Base-by-base conservation (phyloP, 164 flowering plant genomes). In the Vitis cinerea region DNA sequence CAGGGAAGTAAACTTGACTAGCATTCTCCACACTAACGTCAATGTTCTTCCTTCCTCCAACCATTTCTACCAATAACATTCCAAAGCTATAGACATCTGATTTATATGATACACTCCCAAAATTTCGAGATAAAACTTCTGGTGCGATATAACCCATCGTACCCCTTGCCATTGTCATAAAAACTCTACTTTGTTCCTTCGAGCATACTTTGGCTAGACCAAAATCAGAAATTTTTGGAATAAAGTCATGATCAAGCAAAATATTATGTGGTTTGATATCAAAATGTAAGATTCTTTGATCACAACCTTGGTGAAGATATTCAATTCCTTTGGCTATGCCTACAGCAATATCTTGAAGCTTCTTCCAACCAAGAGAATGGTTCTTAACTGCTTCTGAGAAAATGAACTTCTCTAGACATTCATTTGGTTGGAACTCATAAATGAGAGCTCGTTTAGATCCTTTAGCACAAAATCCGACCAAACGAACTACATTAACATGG, bases 341-440 rank as follows among this genome's bases (percentile, higher is more conserved):
- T 31, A 31, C 0, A 31, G 44, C 44, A 31, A 31, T 31, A 7
- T 3, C 44, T 31, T 31, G 44, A 31, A 31, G 44, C 44, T 31
- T 31, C 44, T 31, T 31, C 58, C 17, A 55, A 12, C 58, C n/a
- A 55, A 55, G 58, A 12, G 58, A 55, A 12, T 2, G 58, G 9
- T 2, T 10, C 4, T 19, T 12, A 7, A 10, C 54, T 16, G 9
- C 53, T 19, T 8, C 2, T 5, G 13, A 1, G 10, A 47, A 63
- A 16, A 63, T 63, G 54, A 31, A 3, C 30, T 63, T 63, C 29
- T 63, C 54, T 31, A 63, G 31, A 10, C 55, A 63, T 14, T 27
- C 66, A 16, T 63, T 63, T 15, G 66, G 54, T 52, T 47, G 17
- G 66, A 63, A 63, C 9, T 63, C 66, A 63, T 49, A 48, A 2